A percentile compares a stretch with the other conserved stretches of the same genome.
phyloP scores from a whole-genome alignment of 2,329 filamentous ascomycete genomes.

The Exophiala aquamarina region DNA sequence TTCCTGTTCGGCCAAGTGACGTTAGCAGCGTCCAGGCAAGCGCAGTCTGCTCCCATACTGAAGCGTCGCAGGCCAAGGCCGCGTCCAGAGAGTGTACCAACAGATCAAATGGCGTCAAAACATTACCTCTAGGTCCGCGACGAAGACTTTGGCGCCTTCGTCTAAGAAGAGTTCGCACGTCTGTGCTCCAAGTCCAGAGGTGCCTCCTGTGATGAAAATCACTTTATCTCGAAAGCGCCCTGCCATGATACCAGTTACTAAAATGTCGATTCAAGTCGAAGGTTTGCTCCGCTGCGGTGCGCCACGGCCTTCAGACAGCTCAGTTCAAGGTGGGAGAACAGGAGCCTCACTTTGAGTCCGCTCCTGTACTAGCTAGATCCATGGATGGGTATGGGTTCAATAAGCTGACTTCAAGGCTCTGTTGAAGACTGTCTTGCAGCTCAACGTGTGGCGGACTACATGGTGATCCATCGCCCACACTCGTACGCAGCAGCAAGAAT shows the following conservation, averaged over 20 bases:
- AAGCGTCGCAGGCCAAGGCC: background rate
- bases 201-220: slow-evolving; percentile 15
- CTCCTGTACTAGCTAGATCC: too few relatives aligned
- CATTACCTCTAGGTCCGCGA: slow-evolving; percentile 15
- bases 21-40: slow-evolving; percentile 10
- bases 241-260: slow-evolving; percentile 4
- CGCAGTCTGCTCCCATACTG: slow-evolving; percentile 1
- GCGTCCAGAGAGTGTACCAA: background rate
- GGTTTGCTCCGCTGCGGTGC: background rate
- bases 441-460: background rate
- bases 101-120: slow-evolving; percentile 1
- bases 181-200: slow-evolving; percentile 16
- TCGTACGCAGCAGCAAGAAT: background rate
- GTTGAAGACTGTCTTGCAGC: background rate
- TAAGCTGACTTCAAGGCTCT: too few relatives aligned
- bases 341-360: background rate
- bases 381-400: too few relatives aligned
- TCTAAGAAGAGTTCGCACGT: slow-evolving; percentile 11
- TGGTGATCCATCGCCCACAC: background rate
- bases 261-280: background rate
- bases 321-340: background rate
- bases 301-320: background rate
- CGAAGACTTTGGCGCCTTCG: slow-evolving; percentile 16
- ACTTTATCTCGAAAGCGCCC: slow-evolving; percentile 10
- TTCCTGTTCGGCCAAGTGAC: slow-evolving; percentile 6